These are phyloP conservation scores for Cutaneotrichosporon curvatum DNA, from an alignment of 1,284 basidiomycete genomes.

Conservation along the genomic window DNA sequence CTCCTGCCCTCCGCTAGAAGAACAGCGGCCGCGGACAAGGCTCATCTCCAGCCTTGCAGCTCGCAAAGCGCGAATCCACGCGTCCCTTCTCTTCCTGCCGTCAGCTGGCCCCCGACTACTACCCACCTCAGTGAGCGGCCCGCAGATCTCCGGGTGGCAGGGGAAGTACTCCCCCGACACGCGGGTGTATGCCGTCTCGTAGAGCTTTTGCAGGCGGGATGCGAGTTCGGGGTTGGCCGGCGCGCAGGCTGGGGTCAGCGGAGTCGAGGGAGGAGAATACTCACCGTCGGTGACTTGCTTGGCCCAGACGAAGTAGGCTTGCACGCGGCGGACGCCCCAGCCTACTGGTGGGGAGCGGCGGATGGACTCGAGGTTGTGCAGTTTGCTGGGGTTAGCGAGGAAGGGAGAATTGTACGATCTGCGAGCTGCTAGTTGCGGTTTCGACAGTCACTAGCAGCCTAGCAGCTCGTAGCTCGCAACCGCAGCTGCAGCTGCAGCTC, in stretches of 20 bases:
- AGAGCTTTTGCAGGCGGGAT: constrained; percentile 34
- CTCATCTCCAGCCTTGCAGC: constrained; percentile 29
- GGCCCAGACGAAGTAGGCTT: constrained; percentile 46
- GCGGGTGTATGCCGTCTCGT: constrained; percentile 40
- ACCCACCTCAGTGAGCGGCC: constrained; percentile 38
- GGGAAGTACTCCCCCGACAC: constrained; percentile 39
- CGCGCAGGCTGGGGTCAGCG: constrained; percentile 30
- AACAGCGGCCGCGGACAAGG: constrained; percentile 36
- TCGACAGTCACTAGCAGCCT: no score
- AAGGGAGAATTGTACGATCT: no score
- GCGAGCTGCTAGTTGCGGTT: no score
- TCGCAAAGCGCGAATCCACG: constrained; percentile 31
- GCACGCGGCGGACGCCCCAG: constrained; percentile 40
- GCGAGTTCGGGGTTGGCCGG: constrained; percentile 39
- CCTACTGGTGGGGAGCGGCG: constrained; percentile 40
- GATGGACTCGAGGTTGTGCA: constrained; percentile 46
- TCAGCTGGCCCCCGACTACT: neutral
- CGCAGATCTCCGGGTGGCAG: constrained; percentile 39
- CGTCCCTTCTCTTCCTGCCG: constrained; percentile 33
- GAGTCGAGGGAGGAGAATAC: neutral
- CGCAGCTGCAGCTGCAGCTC: no score
- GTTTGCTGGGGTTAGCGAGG: constrained; percentile 32
- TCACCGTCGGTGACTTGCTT: constrained; percentile 46
- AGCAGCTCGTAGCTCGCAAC: no score
- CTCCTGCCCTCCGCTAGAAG: constrained; percentile 20